A percentile compares a stretch with the other conserved stretches of the same genome.
These are phyloP conservation scores for Colletotrichum neosansevieriae DNA, from an alignment of 2,329 filamentous ascomycete genomes.

Conservation along the genomic window DNA sequence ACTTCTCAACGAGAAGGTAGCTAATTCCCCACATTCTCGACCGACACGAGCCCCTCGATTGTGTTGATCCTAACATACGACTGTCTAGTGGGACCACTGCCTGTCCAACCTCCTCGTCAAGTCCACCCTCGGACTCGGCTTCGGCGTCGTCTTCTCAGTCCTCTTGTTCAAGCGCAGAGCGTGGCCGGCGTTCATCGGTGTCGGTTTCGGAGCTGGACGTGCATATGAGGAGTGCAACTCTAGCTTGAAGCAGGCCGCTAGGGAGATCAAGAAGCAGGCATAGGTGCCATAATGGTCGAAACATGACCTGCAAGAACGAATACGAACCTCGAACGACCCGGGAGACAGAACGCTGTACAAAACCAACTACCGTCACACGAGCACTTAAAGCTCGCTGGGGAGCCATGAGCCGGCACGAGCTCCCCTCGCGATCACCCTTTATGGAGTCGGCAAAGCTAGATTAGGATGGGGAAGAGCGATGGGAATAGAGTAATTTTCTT, in stretches of 20 bases:
- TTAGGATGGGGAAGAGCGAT: constrained; percentile 36
- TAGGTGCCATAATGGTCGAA: constrained; percentile 43
- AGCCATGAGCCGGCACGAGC: constrained; percentile 29
- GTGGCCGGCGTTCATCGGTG: constrained; percentile 95
- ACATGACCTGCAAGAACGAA: constrained; percentile 40
- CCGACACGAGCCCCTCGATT: background rate
- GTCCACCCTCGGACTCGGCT: constrained; percentile 93
- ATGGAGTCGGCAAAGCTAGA: constrained; percentile 32
- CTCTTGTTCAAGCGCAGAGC: constrained; percentile 97
- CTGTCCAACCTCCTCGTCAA: constrained; percentile 98
- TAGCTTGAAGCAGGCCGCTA: constrained; percentile 73
- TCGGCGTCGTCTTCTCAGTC: constrained; percentile 98
- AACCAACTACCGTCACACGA: constrained; percentile 35
- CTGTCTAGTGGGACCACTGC: constrained; percentile 91
- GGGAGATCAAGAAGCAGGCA: constrained; percentile 67
- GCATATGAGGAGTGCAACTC: constrained; percentile 99
- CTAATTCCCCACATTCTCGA: constrained; percentile 19
- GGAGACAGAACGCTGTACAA: constrained; percentile 49
- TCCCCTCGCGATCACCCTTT: constrained; percentile 22
- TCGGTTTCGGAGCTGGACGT: constrained; percentile 94
- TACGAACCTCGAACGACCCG: constrained; percentile 39
- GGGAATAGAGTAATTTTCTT: constrained; percentile 41
- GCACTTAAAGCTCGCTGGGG: constrained; percentile 35
- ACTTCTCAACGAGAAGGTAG: constrained; percentile 97
- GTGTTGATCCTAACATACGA: constrained; percentile 41